Base-by-base conservation (phyloP, 2,329 filamentous ascomycete species). In the Coniochaeta ligniaria region DNA sequence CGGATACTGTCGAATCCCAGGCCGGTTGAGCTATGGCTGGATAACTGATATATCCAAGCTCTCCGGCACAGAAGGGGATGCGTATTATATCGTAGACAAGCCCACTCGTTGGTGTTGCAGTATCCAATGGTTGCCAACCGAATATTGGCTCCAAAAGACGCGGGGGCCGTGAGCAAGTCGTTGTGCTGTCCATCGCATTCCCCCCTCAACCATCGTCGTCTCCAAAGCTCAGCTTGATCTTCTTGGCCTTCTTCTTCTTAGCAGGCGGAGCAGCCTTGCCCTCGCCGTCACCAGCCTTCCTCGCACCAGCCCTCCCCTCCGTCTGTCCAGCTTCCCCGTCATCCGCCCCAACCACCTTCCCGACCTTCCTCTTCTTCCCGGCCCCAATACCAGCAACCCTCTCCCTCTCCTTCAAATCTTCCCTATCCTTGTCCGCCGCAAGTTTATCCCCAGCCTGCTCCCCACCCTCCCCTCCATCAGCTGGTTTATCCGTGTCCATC, bases 161-260 rank as follows among this genome's bases (percentile, higher is more conserved):
- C 38, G 17, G 3, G 17, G 20, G n/a, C 17, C 38, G 17, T 9
- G 38, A 11, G 38, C 6, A n/a, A 43, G 38, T 36, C 12, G 38
- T 43, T 43, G 38, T 43, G 3, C 38, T 43, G 35, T 36, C 35
- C 35, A 36, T 14, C 35, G 6, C 6, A 8, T 58, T 66, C 61
- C 7, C 35, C 70, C 66, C 54, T 76, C 73, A 73, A 22, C 73
- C 78, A 36, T 85, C 82, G 20, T 87, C 84, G 60, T 87, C 82
- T 28, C 83, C 83, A 69, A 89, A 89, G 71, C 86, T 89, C 54
- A 89, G 75, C 74, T 88, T 88, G 62, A 89, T 83, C 75, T 87
- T 88, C 72, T 84, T 84, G 5, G 77, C 74, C 72, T 82, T 82
- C 70, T 86, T 85, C 70, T 80, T 83, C 8, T 70, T 71, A 60